These are phyloP conservation scores for Mycena polygramma DNA, from an alignment of 768 basidiomycete genomes.

Conservation along the genomic window DNA sequence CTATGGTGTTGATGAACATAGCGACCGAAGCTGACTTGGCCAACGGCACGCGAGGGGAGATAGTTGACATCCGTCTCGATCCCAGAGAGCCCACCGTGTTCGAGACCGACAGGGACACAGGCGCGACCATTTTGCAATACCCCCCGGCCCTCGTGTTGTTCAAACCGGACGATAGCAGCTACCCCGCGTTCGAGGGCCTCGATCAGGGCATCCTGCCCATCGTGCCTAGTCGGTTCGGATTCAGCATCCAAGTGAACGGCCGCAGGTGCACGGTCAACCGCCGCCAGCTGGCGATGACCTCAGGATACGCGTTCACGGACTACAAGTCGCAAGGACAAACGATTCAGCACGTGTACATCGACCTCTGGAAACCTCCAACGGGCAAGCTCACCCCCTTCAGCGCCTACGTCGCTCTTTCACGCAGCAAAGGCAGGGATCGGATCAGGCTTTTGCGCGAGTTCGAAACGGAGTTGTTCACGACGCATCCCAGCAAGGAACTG, in stretches of 20 bases:
- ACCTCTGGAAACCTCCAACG: background rate
- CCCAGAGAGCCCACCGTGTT: slow-evolving; percentile 40
- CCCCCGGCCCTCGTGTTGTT: slow-evolving; percentile 51
- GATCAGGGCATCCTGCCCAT: slow-evolving; percentile 44
- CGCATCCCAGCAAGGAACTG: no score
- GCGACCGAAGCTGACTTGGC: slow-evolving; percentile 38
- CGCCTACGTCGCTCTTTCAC: no score
- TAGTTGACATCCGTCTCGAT: slow-evolving; percentile 51
- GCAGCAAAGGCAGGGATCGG: no score
- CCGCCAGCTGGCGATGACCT: slow-evolving; percentile 48
- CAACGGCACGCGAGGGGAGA: slow-evolving; percentile 53
- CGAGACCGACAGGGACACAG: slow-evolving; percentile 15
- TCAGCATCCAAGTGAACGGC: slow-evolving; percentile 5
- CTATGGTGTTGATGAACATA: slow-evolving; percentile 53
- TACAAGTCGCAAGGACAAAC: slow-evolving; percentile 36
- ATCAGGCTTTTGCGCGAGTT: no score
- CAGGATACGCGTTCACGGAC: slow-evolving; percentile 56
- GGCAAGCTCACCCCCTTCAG: background rate
- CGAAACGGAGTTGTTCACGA: no score
- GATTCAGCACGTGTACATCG: background rate
- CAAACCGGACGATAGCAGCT: slow-evolving; percentile 41
- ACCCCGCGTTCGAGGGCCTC: slow-evolving; percentile 43
- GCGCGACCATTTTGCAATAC: slow-evolving; percentile 42
- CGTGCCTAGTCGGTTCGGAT: slow-evolving; percentile 24
- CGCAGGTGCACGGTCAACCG: slow-evolving; percentile 33